Conservation (phyloP, 2,329 filamentous ascomycete species). For the Endocalyx cinctus region DNA sequence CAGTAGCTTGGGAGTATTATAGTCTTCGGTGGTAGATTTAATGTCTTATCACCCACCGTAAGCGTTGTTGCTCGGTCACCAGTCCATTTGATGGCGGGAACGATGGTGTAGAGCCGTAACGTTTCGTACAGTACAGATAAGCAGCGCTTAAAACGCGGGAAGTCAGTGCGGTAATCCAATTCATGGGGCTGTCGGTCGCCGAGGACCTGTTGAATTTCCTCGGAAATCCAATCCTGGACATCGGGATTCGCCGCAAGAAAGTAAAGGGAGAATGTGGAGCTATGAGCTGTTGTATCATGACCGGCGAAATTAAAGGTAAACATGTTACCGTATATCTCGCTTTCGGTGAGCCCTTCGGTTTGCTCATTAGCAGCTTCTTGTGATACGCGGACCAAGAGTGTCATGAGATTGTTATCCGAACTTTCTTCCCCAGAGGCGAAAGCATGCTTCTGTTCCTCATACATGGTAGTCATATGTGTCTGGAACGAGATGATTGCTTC, state of each 20-base stretch:
- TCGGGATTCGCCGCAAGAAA: conserved; percentile 40
- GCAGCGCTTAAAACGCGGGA: conserved; percentile 37
- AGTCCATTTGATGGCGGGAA: conserved; percentile 19
- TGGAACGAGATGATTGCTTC: conserved; percentile 16
- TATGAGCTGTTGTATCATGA: conserved; percentile 46
- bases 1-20: conserved; percentile 16
- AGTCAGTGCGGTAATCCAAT: conserved; percentile 20
- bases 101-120: conserved; percentile 32
- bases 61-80: conserved; percentile 8
- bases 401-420: conserved; percentile 13
- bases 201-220: conserved; percentile 29
- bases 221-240: conserved; percentile 40
- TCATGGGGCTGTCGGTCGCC: conserved; percentile 4
- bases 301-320: conserved; percentile 32
- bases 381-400: conserved; percentile 15
- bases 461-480: conserved; percentile 20
- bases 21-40: conserved; percentile 16
- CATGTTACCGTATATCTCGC: conserved; percentile 35
- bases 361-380: conserved; percentile 18
- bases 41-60: conserved; percentile 9
- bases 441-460: conserved; percentile 20
- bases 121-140: conserved; percentile 37
- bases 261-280: conserved; percentile 35
- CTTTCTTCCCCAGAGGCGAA: conserved; percentile 1
- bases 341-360: conserved; percentile 27